Evolutionary conservation across 345 rosid species (phyloP), one percentile per base, ranked within the genome.

Genomic region (Citrus sp.): DNA sequence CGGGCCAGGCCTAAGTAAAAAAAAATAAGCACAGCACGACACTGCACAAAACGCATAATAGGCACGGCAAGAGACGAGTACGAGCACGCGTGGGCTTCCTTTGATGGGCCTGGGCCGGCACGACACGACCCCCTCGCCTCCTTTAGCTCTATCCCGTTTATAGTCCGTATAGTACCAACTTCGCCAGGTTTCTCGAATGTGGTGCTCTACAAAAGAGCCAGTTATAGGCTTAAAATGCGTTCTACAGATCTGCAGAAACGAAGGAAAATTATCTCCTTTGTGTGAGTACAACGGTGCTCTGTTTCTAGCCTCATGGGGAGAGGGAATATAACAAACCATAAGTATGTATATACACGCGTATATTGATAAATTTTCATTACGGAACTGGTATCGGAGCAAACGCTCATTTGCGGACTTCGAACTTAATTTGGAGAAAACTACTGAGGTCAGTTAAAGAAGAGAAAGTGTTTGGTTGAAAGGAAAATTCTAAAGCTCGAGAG

Each of bases 1-100:
- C 0, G 34, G 34, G 34, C 34, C 34, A 32, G 0, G 5, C 34
- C 5, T 32, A 32, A 32, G 34, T 4, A 32, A 32, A 32, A 32
- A 32, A 32, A 32, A 32, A 32, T 0, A 32, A 32, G 5, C 34
- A 4, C 34, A 0, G 34, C 34, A 32, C 5, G 34, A 32, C 5
- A 32, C 34, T 0, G 5, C 34, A 4, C 34, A 32, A 32, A 32
- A 32, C 5, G 0, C 0, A 32, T 32, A 32, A 0, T 32, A 0
- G 5, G 0, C 5, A 32, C 34, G 0, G 5, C 34, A 32, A 4
- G 34, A 32, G 0, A 32, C 0, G 4, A 32, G 5, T 0, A 32
- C 5, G 5, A 32, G 0, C 34, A 32, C 34, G 34, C 5, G 34
- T 32, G 34, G 5, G 5, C 34, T 32, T 32, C 34, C 5, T 32